A percentile compares a stretch with the other conserved stretches of the same genome.
Conservation (phyloP, 495 filamentous ascomycete genomes). For the Penicillium roqueforti region DNA sequence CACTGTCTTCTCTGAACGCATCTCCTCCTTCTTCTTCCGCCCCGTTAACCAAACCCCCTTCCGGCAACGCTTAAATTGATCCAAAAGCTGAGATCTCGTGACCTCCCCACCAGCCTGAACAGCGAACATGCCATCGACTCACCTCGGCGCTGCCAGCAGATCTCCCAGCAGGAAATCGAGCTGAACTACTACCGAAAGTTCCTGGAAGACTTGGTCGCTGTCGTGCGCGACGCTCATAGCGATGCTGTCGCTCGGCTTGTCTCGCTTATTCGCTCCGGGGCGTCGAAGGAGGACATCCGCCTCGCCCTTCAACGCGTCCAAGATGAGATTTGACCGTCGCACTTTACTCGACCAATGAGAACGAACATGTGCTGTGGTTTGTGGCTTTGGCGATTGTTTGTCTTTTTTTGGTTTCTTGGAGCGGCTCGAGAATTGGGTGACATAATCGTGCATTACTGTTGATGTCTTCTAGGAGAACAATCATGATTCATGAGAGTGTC, state of each 20-base stretch:
- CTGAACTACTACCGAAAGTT: slow-evolving; percentile 27
- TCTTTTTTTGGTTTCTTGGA: too few relatives aligned
- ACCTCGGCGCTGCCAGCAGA: neutral
- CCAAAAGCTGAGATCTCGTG: neutral
- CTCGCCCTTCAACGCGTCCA: slow-evolving; percentile 17
- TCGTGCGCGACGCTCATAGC: slow-evolving; percentile 27
- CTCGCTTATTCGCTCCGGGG: slow-evolving; percentile 32
- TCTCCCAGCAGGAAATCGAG: neutral
- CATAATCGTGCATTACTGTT: neutral
- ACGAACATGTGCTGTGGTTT: neutral
- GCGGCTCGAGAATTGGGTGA: neutral
- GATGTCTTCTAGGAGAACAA: neutral
- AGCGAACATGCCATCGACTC: neutral
- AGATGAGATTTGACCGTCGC: neutral
- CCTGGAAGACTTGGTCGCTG: slow-evolving; percentile 27
- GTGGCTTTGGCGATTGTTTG: neutral
- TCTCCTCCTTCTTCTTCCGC: neutral
- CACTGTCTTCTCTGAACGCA: neutral
- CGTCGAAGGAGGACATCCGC: slow-evolving; percentile 31
- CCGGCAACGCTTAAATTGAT: neutral
- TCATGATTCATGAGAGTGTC: neutral
- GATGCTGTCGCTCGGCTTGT: slow-evolving; percentile 26
- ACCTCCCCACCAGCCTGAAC: neutral
- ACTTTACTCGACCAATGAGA: neutral
- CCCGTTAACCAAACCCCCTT: neutral